Percentiles rank a stretch among this genome's conserved stretches.
Evolutionary conservation across 352 stramenopile species (phyloP).

Genomic region (Phytophthora crassamura): DNA sequence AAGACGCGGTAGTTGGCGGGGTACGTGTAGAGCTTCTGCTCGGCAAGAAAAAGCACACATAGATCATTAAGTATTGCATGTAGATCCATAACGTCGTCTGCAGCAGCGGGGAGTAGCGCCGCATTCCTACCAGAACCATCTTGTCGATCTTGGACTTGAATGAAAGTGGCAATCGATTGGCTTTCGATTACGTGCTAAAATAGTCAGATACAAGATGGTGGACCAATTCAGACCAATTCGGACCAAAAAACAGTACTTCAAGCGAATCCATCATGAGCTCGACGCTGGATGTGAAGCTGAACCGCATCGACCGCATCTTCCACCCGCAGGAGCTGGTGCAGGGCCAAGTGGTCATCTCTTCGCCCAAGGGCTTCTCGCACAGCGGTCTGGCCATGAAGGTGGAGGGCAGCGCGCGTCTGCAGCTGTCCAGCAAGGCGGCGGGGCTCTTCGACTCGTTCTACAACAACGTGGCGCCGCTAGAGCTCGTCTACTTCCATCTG

Average conservation of each 20-base stretch:
- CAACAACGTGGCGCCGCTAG: slow-evolving; percentile 73
- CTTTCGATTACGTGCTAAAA: slow-evolving; percentile 1
- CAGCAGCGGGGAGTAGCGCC: too few relatives aligned
- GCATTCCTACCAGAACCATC: slow-evolving; percentile 25
- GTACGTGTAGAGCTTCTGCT: slow-evolving; percentile 90
- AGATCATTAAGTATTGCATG: background rate
- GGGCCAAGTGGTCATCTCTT: slow-evolving; percentile 86
- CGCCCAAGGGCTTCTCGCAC: slow-evolving; percentile 84
- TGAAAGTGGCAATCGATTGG: slow-evolving; percentile 24
- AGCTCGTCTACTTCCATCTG: slow-evolving; percentile 88
- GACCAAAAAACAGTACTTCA: slow-evolving; percentile 6
- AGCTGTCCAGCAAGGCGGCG: slow-evolving; percentile 81
- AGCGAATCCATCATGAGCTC: slow-evolving; percentile 69
- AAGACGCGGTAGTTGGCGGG: slow-evolving; percentile 93
- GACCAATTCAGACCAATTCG: too few relatives aligned
- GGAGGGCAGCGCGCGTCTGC: slow-evolving; percentile 79
- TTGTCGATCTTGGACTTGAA: slow-evolving; percentile 30
- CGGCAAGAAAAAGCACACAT: background rate
- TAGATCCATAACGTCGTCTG: background rate
- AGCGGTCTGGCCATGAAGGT: slow-evolving; percentile 87
- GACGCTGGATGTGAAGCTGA: slow-evolving; percentile 85
- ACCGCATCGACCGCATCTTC: slow-evolving; percentile 88
- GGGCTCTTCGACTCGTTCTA: slow-evolving; percentile 89
- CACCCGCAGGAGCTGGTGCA: slow-evolving; percentile 85
- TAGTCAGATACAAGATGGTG: too few relatives aligned